Conservation (phyloP, 78 protist genomes). For the Tieghemostelium lacteum region DNA sequence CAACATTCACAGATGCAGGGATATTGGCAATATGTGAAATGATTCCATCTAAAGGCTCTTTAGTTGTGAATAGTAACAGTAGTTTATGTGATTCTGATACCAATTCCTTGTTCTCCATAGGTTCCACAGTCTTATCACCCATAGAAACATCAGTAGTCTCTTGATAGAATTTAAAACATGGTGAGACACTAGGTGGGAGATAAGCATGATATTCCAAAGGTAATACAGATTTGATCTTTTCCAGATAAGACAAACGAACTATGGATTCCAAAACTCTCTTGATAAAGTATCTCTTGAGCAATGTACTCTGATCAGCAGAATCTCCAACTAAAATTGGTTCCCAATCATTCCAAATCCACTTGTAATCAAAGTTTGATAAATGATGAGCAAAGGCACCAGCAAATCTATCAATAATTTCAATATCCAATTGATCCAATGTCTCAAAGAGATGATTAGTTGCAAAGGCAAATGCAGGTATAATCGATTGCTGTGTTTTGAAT, state of each 20-base stretch:
- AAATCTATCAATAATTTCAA: constrained; percentile 34
- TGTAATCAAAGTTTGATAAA: constrained; percentile 55
- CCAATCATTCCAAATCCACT: constrained; percentile 77
- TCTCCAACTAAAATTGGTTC: background rate
- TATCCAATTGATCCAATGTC: constrained; percentile 48
- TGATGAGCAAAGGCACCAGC: constrained; percentile 68
- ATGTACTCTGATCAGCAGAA: background rate
- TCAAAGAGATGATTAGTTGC: constrained; percentile 57
- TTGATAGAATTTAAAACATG: constrained; percentile 36
- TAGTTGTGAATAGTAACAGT: constrained; percentile 32
- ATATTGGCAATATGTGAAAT: constrained; percentile 16
- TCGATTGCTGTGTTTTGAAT: constrained; percentile 32
- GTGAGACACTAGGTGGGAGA: constrained; percentile 27
- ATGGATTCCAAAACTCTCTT: constrained; percentile 32
- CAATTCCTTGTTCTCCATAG: constrained; percentile 47
- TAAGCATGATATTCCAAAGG: constrained; percentile 66
- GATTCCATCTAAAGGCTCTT: constrained; percentile 53
- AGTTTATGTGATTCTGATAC: constrained; percentile 54
- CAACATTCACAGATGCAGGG: constrained; percentile 18
- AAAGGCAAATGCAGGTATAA: constrained; percentile 69
- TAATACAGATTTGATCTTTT: constrained; percentile 41
- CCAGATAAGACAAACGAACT: constrained; percentile 45
- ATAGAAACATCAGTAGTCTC: background rate
- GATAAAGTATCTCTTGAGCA: constrained; percentile 19
- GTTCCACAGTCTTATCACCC: background rate